A percentile compares a stretch with the other conserved stretches of the same genome.
Conservation (phyloP, 2,329 filamentous ascomycete species). For the Metarhizium anisopliae region DNA sequence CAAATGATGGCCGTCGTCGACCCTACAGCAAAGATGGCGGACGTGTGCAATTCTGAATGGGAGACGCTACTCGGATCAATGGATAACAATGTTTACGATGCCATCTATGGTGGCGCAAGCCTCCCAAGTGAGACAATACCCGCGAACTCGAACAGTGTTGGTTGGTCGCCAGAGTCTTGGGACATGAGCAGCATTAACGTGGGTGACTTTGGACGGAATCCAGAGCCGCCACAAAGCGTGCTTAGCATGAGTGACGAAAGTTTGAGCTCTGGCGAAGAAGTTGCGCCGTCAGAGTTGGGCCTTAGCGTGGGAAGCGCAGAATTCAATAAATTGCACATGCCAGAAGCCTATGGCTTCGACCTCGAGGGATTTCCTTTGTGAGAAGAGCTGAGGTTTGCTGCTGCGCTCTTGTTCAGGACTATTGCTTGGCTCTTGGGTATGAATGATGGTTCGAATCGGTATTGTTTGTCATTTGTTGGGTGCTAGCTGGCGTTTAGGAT, state of each 20-base stretch:
- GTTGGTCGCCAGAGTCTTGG: conserved; percentile 52
- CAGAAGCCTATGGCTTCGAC: conserved; percentile 1
- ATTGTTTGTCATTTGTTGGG: too few species aligned
- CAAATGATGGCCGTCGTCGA: conserved; percentile 8
- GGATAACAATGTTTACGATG: conserved; percentile 80
- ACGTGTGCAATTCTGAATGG: conserved; percentile 64
- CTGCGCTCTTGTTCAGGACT: neutral
- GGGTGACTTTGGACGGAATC: conserved; percentile 34
- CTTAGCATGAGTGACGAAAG: conserved; percentile 50
- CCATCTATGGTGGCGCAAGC: conserved; percentile 63
- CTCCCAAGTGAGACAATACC: conserved; percentile 35
- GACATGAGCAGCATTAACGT: conserved; percentile 43
- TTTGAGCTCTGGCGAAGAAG: conserved; percentile 46
- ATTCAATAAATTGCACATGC: conserved; percentile 19
- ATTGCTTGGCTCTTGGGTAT: neutral
- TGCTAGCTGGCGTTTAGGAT: neutral
- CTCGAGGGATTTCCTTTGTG: neutral
- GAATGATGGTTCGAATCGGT: too few species aligned
- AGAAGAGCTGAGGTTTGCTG: neutral
- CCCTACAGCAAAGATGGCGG: conserved; percentile 22
- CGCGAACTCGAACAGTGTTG: conserved; percentile 26
- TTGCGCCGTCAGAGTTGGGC: conserved; percentile 35
- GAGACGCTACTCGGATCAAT: conserved; percentile 72
- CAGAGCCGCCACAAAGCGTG: conserved; percentile 40
- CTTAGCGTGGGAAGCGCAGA: conserved; percentile 29